Percentiles rank a stretch among this genome's conserved stretches.
Conservation (phyloP, 345 rosid genomes). For the Kernera saxatilis region DNA sequence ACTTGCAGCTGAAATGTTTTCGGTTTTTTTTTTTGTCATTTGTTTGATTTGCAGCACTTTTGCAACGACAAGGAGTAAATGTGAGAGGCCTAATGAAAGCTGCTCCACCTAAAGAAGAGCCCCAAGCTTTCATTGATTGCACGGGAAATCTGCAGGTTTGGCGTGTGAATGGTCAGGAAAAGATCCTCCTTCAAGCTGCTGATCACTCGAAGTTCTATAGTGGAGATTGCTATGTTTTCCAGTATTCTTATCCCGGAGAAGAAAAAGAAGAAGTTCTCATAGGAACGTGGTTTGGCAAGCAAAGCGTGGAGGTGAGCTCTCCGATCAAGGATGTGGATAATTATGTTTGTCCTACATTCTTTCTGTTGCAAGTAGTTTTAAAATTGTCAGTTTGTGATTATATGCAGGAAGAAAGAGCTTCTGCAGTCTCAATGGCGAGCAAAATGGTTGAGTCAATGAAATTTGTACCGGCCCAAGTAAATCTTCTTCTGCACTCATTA, state of each 20-base stretch:
- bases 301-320: conserved; percentile 71
- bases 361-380: background rate
- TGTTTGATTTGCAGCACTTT: conserved; percentile 49
- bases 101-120: conserved; percentile 78
- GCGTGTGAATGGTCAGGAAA: conserved; percentile 77
- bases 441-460: conserved; percentile 92
- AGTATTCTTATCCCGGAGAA: conserved; percentile 93
- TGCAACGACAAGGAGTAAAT: conserved; percentile 87
- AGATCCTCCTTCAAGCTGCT: conserved; percentile 69
- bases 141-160: conserved; percentile 96
- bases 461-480: conserved; percentile 76
- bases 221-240: conserved; percentile 94
- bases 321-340: background rate
- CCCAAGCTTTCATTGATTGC: conserved; percentile 78
- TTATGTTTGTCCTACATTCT: background rate
- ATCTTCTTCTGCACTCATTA: conserved; percentile 11
- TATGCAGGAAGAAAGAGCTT: conserved; percentile 75
- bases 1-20: background rate
- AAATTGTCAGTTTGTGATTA: conserved; percentile 1
- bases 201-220: conserved; percentile 83
- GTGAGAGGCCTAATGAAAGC: conserved; percentile 87
- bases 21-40: background rate
- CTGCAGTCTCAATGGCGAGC: conserved; percentile 69
- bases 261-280: conserved; percentile 81
- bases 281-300: conserved; percentile 95